Percentiles rank a stretch among this genome's conserved stretches.
These are phyloP conservation scores for Rutidosis leptorrhynchoides DNA, from an alignment of 129 eudicot genomes.

Conservation along the genomic window DNA sequence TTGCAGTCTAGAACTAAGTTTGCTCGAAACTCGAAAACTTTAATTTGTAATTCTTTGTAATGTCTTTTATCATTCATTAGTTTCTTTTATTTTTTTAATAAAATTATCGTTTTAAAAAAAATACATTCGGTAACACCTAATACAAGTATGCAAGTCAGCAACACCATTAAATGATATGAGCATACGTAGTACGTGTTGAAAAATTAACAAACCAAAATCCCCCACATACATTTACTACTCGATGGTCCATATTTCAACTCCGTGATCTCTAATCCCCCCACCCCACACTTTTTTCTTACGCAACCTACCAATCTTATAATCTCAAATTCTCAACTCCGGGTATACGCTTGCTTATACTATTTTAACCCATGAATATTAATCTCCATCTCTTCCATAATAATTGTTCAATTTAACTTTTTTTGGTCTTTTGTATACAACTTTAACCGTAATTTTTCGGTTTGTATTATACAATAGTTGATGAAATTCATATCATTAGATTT, in stretches of 20 bases:
- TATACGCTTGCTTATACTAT: not conserved
- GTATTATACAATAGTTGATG: too few relatives aligned
- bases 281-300: not conserved
- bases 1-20: too few relatives aligned
- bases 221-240: constrained; percentile 19
- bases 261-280: constrained; percentile 29
- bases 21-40: too few relatives aligned
- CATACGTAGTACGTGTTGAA: constrained; percentile 17
- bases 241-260: constrained; percentile 25
- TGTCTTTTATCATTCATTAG: too few relatives aligned
- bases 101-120: too few relatives aligned
- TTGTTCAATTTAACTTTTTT: too few relatives aligned
- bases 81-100: too few relatives aligned
- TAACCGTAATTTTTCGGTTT: too few relatives aligned
- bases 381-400: too few relatives aligned
- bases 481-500: too few relatives aligned
- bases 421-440: too few relatives aligned
- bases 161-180: constrained; percentile 24
- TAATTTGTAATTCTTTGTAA: too few relatives aligned
- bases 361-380: not conserved
- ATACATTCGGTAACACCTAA: not conserved
- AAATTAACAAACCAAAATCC: constrained; percentile 19
- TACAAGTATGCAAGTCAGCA: constrained; percentile 5
- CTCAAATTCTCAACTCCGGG: not conserved
- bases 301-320: not conserved